Base-by-base conservation (phyloP, 371 early-diverging fungal genomes). In the Rhizopus sp. region DNA sequence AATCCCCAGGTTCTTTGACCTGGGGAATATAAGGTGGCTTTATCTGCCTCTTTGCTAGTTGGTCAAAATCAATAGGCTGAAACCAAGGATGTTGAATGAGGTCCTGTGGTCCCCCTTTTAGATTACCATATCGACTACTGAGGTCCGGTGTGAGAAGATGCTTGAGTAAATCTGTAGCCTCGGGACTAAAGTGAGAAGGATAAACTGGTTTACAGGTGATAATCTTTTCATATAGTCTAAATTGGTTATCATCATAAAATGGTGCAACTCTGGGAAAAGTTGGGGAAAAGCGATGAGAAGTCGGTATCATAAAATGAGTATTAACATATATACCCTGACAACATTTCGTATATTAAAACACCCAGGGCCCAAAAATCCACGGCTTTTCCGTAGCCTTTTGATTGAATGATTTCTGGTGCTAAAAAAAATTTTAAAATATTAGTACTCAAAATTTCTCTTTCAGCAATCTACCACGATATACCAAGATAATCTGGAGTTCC, bases 351-450 rank as follows among this genome's bases (percentile, higher is more conserved):
- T 57, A 98, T 92, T 32, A 98, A 77, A 41, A 98, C 83, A 10
- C 98, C 99, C 64, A 99, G 81, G 7, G 97, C 89, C 89, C 95
- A 99, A 89, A 93, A 97, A 78, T 99, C 99, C 0, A 95, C 99
- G 10, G 95, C 89, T 60, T 89, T 89, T 1, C 94, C 93, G 73
- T 99, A 98, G 12, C 95, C 98, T 69, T 92, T 91, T 37, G 92
- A 91, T 70, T 91, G 88, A 73, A 99, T 96, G 53, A 99, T 94
- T 75, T 98, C 99, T 3, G 99, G 99, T 0, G 99, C 97, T 74
- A 97, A 23, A 50, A 34, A 31, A 29, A 45, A 55, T 88, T 73
- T 89, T n/a, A n/a, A 96, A 39, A 56, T 13, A 30, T 46, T 31
- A 56, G 33, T 33, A 10, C 35, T 23, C 38, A 7, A 33, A 5